A percentile compares a stretch with the other conserved stretches of the same genome.
Evolutionary conservation across 192 early-diverging fungal genomes (phyloP).

Genomic region (Linnemannia zychae): DNA sequence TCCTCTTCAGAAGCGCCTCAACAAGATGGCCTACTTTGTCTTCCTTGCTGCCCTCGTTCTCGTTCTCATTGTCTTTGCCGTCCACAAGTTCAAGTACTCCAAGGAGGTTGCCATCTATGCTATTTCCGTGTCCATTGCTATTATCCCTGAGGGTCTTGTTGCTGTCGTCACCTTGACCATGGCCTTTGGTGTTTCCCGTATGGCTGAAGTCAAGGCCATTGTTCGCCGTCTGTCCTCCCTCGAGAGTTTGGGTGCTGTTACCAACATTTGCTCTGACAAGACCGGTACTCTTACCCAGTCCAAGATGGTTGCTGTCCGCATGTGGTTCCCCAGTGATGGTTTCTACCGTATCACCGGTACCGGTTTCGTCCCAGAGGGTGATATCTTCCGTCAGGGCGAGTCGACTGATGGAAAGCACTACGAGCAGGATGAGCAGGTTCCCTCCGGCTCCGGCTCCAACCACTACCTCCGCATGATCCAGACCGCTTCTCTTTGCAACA

Average conservation of each 20-base stretch:
- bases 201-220: slow-evolving; percentile 90
- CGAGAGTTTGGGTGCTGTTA: slow-evolving; percentile 93
- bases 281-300: slow-evolving; percentile 94
- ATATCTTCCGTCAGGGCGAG: slow-evolving; percentile 49
- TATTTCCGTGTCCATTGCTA: slow-evolving; percentile 89
- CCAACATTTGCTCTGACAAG: slow-evolving; percentile 97
- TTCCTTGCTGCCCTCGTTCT: slow-evolving; percentile 80
- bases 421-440: slow-evolving; percentile 50
- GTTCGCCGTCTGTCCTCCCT: slow-evolving; percentile 91
- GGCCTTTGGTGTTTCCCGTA: slow-evolving; percentile 88
- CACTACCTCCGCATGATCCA: slow-evolving; percentile 62
- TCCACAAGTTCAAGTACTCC: slow-evolving; percentile 71
- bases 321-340: slow-evolving; percentile 85
- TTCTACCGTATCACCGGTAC: slow-evolving; percentile 77
- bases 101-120: slow-evolving; percentile 79
- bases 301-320: slow-evolving; percentile 88
- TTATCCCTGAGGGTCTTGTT: slow-evolving; percentile 95
- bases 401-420: slow-evolving; percentile 35
- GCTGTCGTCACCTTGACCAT: slow-evolving; percentile 95
- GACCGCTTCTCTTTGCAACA: slow-evolving; percentile 89
- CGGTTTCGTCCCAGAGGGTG: slow-evolving; percentile 73
- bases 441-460: slow-evolving; percentile 41
- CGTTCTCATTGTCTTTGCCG: slow-evolving; percentile 88
- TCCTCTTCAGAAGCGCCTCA: slow-evolving; percentile 76
- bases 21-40: slow-evolving; percentile 84